Percentiles rank a stretch among this genome's conserved stretches.
phyloP scores from a whole-genome alignment of 257 asterid species.

The Nicotiana tomentosiformis region DNA sequence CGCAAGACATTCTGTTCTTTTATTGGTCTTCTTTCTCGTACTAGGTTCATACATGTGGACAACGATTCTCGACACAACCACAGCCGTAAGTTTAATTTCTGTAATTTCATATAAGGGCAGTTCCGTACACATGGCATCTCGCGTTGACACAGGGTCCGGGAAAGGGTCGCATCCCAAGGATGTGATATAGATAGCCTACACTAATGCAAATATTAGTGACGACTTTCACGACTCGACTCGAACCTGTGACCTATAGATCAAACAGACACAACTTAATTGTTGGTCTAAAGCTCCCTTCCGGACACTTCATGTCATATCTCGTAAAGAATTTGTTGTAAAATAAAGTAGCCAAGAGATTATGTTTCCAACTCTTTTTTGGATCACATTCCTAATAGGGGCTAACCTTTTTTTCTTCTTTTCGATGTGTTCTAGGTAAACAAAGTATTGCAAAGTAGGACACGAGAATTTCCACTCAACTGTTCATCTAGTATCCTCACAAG shows the following conservation, averaged over 20 bases:
- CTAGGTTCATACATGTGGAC: conserved; percentile 3
- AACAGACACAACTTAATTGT: too few species aligned
- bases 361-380: neutral
- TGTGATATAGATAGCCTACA: fast-evolving
- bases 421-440: conserved; percentile 3
- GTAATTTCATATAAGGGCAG: neutral
- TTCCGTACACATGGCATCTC: too few species aligned
- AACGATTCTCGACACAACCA: neutral
- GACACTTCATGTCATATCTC: too few species aligned
- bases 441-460: neutral
- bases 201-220: too few species aligned
- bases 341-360: neutral
- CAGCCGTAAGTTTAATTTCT: neutral
- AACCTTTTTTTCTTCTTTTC: neutral
- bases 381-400: neutral
- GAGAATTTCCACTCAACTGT: conserved; percentile 49
- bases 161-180: too few species aligned
- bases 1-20: neutral
- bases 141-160: too few species aligned
- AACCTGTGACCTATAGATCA: too few species aligned
- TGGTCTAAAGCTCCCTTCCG: too few species aligned
- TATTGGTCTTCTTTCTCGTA: neutral
- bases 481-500: conserved; percentile 25
- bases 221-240: too few species aligned
- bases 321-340: neutral